Evolutionary conservation across 2,329 filamentous ascomycete species (phyloP).

Genomic region (Plenodomus biglobosus): DNA sequence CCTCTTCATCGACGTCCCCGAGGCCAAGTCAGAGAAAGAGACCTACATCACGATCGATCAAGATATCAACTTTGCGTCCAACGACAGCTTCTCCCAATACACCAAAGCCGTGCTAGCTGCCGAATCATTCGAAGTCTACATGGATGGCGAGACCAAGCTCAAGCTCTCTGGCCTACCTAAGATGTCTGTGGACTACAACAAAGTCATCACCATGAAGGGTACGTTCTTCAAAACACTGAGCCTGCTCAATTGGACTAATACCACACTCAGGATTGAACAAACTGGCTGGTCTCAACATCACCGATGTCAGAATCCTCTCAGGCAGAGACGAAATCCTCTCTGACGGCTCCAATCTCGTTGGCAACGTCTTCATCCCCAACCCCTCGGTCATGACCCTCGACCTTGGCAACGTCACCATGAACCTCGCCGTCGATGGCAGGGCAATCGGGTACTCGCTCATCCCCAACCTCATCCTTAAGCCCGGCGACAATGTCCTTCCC

Average conservation of each 20-base stretch:
- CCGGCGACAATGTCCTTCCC: constrained; percentile 59
- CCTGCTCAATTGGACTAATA: no score
- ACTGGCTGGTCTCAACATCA: constrained; percentile 57
- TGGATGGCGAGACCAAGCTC: constrained; percentile 56
- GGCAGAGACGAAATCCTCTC: constrained; percentile 33
- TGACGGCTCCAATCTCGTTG: constrained; percentile 63
- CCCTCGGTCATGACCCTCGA: constrained; percentile 64
- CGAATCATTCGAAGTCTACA: constrained; percentile 53
- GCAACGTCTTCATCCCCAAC: constrained; percentile 63
- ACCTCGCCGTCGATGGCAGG: constrained; percentile 57
- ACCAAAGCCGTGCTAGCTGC: constrained; percentile 52
- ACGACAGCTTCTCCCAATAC: constrained; percentile 54
- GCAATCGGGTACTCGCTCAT: constrained; percentile 60
- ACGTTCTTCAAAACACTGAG: no score
- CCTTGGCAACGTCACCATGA: constrained; percentile 66
- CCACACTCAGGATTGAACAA: constrained; percentile 56
- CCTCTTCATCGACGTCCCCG: constrained; percentile 50
- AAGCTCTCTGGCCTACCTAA: constrained; percentile 55
- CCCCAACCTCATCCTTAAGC: constrained; percentile 59
- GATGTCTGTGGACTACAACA: constrained; percentile 57
- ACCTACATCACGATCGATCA: constrained; percentile 49
- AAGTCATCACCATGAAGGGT: constrained; percentile 61
- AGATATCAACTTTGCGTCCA: constrained; percentile 47
- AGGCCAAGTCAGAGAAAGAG: constrained; percentile 47
- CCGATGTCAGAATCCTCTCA: constrained; percentile 53